Conservation (phyloP, 2,329 filamentous ascomycete genomes). For the Onygena corvina region DNA sequence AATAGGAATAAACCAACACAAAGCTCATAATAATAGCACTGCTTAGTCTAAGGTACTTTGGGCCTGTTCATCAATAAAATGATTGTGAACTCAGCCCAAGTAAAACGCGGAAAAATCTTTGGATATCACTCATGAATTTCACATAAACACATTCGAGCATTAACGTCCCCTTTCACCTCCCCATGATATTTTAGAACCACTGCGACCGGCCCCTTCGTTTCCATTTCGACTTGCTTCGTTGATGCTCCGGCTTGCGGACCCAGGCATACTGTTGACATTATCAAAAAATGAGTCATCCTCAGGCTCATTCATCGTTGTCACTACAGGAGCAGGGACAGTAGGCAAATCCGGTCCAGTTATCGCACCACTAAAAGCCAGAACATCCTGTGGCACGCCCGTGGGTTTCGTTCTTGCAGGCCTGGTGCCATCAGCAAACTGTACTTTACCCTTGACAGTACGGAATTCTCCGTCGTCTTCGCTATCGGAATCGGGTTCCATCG, state of each 20-base stretch:
- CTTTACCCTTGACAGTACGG: constrained; percentile 19
- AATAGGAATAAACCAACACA: neutral
- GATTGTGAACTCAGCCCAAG: neutral
- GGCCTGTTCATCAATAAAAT: neutral
- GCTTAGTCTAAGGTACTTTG: neutral
- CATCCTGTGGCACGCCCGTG: constrained; percentile 7
- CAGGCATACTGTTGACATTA: constrained; percentile 11
- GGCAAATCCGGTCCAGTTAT: neutral
- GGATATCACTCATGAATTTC: neutral
- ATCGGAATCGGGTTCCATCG: constrained; percentile 14
- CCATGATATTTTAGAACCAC: constrained; percentile 31
- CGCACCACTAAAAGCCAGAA: neutral
- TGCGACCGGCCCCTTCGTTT: constrained; percentile 12
- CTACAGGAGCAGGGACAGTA: neutral
- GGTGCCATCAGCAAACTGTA: constrained; percentile 27
- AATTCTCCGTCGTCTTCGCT: constrained; percentile 22
- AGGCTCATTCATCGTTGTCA: neutral
- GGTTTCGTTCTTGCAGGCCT: constrained; percentile 20
- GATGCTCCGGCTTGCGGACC: constrained; percentile 14
- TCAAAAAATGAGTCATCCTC: neutral
- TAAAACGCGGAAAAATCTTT: neutral
- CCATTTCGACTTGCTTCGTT: neutral
- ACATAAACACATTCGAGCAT: neutral
- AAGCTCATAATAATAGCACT: constrained; percentile 5
- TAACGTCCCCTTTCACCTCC: constrained; percentile 29